Base-by-base conservation (phyloP, 345 rosid species). In the Corchorus capsularis region DNA sequence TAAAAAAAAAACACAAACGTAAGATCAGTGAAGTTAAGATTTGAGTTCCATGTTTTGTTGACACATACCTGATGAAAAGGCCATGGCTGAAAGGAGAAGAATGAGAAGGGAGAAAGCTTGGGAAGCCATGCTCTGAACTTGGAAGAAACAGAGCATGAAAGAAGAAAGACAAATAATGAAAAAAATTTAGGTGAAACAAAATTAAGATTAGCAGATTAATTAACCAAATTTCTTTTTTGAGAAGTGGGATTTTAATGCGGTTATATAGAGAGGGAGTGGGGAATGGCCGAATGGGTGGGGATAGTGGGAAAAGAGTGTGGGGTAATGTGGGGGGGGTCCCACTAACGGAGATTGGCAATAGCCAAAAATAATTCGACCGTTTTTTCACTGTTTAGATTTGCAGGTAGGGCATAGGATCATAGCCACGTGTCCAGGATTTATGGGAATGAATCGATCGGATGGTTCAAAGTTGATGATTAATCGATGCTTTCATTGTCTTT, bases 41-140 rank as follows among this genome's bases (percentile, higher is more conserved):
- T 3, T 39, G 27, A 16, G 47, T 13, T 1, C 10, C 32, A n/a
- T n/a, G 69, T 19, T 63, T 8, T 9, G 49, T 41, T n/a, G 14
- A 64, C 69, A n/a, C 60, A 9, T 52, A 90, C 92, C 89, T 76
- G 90, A 87, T 76, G 90, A 87, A 32, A 76, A 10, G 2, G 77
- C 55, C 1, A 70, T 52, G 32, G 73, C 61, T 17, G 73, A 74
- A 64, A 86, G 72, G 9, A 83, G 72, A 1, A 87, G 39, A 75
- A 90, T 45, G 57, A 80, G 7, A 53, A n/a, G 72, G 39, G 76
- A 69, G 57, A 72, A 35, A 54, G 74, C 9, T 14, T 50, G 34
- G 17, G 79, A 27, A 16, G 79, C 79, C 85, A 83, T 80, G 79
- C 68, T 82, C 79, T 68, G 79, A 22, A 47, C 74, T 4, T 20